These are phyloP conservation scores for Candida hispaniensis DNA, from an alignment of 805 yeast genomes.

Conservation along the genomic window DNA sequence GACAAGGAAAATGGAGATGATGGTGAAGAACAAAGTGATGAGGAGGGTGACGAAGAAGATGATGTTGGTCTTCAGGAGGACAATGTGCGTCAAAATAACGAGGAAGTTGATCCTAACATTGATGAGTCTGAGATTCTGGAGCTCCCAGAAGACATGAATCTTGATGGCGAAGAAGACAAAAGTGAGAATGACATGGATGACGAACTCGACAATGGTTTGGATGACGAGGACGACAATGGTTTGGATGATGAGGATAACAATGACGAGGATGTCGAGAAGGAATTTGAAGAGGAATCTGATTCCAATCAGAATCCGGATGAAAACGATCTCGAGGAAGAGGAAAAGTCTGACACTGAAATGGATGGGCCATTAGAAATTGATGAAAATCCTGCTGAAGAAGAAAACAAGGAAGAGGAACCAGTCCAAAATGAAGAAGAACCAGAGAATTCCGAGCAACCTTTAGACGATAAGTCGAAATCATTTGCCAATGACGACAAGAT, in stretches of 20 bases:
- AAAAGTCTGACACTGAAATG: constrained; percentile 23
- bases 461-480: constrained; percentile 23
- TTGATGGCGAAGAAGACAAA: constrained; percentile 68
- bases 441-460: constrained; percentile 17
- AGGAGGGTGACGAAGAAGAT: constrained; percentile 40
- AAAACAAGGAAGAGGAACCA: constrained; percentile 26
- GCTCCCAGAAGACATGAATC: constrained; percentile 81
- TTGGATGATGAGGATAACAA: constrained; percentile 24
- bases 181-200: constrained; percentile 38
- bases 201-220: constrained; percentile 23
- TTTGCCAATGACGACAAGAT: constrained; percentile 26
- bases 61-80: constrained; percentile 70
- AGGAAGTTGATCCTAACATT: constrained; percentile 58
- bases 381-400: constrained; percentile 29
- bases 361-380: constrained; percentile 24
- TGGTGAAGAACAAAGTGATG: constrained; percentile 36
- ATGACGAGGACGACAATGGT: constrained; percentile 25
- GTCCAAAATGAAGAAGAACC: constrained; percentile 26
- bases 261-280: constrained; percentile 26
- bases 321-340: constrained; percentile 28
- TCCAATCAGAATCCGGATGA: constrained; percentile 29
- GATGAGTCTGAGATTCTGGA: constrained; percentile 83
- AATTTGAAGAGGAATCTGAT: constrained; percentile 22
- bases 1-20: constrained; percentile 30
- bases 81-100: constrained; percentile 70